A percentile compares a stretch with the other conserved stretches of the same genome.
Conservation (phyloP, 1,284 basidiomycete species). For the Cystobasidium slooffiae region DNA sequence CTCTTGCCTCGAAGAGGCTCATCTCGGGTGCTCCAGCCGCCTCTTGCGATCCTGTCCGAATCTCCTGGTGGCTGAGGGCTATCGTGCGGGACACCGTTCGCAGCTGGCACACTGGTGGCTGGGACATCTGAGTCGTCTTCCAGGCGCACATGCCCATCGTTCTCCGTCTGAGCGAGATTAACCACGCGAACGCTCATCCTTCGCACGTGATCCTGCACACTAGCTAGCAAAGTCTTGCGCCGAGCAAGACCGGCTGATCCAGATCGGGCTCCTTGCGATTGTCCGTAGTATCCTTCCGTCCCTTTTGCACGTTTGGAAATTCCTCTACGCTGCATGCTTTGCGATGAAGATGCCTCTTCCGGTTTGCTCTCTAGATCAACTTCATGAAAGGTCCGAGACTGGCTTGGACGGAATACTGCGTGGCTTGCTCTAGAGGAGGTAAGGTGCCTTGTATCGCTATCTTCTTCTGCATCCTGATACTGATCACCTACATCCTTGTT, state of each 20-base stretch:
- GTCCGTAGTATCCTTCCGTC: conserved; percentile 17
- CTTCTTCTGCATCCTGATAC: not conserved
- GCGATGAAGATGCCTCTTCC: not conserved
- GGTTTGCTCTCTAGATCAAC: conserved; percentile 9
- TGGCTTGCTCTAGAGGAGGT: not conserved
- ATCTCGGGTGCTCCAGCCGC: no score
- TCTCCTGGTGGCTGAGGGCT: not conserved
- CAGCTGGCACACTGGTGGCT: not conserved
- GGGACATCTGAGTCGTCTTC: conserved; percentile 13
- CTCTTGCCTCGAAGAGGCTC: conserved; percentile 64
- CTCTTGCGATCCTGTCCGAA: not conserved
- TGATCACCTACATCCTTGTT: not conserved
- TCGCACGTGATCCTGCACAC: conserved; percentile 6
- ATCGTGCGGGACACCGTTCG: not conserved
- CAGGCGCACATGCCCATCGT: conserved; percentile 8
- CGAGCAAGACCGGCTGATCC: not conserved
- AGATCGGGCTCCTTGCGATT: not conserved
- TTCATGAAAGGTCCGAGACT: not conserved
- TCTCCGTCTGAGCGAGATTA: conserved; percentile 34
- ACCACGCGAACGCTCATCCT: conserved; percentile 39
- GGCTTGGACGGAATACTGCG: not conserved
- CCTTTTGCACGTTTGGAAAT: conserved; percentile 1
- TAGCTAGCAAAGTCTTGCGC: conserved; percentile 18
- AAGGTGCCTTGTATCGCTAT: conserved; percentile 1
- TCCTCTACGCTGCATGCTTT: not conserved